Percentiles rank a stretch among this genome's conserved stretches.
Evolutionary conservation across 495 filamentous ascomycete genomes (phyloP).

Genomic region (Penicillium alfredii): DNA sequence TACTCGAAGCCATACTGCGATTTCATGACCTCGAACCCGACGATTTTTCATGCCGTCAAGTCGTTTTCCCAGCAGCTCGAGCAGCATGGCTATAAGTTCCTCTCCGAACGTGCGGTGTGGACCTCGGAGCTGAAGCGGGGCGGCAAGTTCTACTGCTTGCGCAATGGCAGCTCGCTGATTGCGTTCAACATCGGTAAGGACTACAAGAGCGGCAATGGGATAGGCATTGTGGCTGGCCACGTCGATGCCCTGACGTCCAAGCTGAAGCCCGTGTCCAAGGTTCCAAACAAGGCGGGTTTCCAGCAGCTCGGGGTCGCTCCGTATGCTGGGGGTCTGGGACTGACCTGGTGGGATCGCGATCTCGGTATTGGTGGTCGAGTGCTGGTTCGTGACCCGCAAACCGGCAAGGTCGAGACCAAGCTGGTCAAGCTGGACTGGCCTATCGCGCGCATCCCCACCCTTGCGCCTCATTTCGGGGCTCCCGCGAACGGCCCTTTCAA

Average conservation of each 20-base stretch:
- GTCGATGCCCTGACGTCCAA: conserved; percentile 86
- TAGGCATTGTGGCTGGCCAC: conserved; percentile 77
- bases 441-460: conserved; percentile 83
- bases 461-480: conserved; percentile 89
- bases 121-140: conserved; percentile 63
- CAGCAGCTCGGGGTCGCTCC: conserved; percentile 87
- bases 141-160: conserved; percentile 81
- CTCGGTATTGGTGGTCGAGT: conserved; percentile 85
- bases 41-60: conserved; percentile 81
- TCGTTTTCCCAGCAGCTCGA: conserved; percentile 67
- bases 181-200: conserved; percentile 79
- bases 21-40: conserved; percentile 86
- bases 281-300: conserved; percentile 75
- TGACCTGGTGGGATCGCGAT: conserved; percentile 94
- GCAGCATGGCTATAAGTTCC: conserved; percentile 64
- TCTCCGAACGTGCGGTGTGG: conserved; percentile 78
- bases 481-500: conserved; percentile 75
- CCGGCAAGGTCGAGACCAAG: conserved; percentile 74
- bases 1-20: conserved; percentile 82
- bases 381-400: conserved; percentile 63
- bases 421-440: conserved; percentile 91
- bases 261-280: conserved; percentile 82
- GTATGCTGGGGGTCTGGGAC: conserved; percentile 80
- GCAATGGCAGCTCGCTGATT: conserved; percentile 81
- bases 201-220: conserved; percentile 82